Evolutionary conservation across 1,139 yeast species (phyloP).

Genomic region (Meyerozyma smithsonii): DNA sequence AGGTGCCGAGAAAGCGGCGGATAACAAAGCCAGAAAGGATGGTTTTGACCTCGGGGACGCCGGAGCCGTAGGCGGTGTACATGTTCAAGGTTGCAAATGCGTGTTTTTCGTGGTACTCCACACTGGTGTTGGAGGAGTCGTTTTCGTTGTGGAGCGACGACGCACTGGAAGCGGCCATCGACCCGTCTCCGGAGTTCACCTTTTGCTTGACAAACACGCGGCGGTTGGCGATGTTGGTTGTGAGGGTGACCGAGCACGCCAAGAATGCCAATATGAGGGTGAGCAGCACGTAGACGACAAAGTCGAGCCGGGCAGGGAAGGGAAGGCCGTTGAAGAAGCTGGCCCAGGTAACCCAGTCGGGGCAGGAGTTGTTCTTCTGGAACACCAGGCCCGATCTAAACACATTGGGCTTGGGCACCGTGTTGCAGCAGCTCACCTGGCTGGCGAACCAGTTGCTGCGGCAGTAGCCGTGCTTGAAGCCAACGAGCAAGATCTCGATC

Average conservation of each 20-base stretch:
- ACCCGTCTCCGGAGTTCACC: not conserved
- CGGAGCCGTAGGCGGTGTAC: slow-evolving; percentile 60
- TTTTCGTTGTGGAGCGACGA: slow-evolving; percentile 4
- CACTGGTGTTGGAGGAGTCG: not conserved
- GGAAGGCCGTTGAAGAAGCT: slow-evolving; percentile 20
- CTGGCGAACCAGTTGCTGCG: slow-evolving; percentile 41
- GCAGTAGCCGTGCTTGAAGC: slow-evolving; percentile 54
- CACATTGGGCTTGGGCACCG: slow-evolving; percentile 11
- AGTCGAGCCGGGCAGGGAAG: slow-evolving; percentile 20
- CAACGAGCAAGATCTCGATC: slow-evolving; percentile 47
- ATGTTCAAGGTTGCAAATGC: slow-evolving; percentile 19
- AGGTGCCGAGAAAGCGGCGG: slow-evolving; percentile 50
- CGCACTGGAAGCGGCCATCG: not conserved
- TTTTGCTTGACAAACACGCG: slow-evolving; percentile 5
- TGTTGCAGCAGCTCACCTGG: slow-evolving; percentile 41
- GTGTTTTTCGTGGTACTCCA: slow-evolving; percentile 9
- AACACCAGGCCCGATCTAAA: slow-evolving; percentile 20
- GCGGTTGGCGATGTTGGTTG: slow-evolving; percentile 40
- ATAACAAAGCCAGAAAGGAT: slow-evolving; percentile 54
- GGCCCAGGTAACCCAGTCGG: slow-evolving; percentile 49
- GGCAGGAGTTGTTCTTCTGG: slow-evolving; percentile 18
- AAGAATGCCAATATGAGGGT: slow-evolving; percentile 40
- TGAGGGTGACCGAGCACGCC: slow-evolving; percentile 46
- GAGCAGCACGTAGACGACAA: slow-evolving; percentile 34
- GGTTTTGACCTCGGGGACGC: slow-evolving; percentile 60